Evolutionary conservation across 371 early-diverging fungal genomes (phyloP), one percentile per base, ranked within the genome.

Genomic region (Mortierella polycephala): DNA sequence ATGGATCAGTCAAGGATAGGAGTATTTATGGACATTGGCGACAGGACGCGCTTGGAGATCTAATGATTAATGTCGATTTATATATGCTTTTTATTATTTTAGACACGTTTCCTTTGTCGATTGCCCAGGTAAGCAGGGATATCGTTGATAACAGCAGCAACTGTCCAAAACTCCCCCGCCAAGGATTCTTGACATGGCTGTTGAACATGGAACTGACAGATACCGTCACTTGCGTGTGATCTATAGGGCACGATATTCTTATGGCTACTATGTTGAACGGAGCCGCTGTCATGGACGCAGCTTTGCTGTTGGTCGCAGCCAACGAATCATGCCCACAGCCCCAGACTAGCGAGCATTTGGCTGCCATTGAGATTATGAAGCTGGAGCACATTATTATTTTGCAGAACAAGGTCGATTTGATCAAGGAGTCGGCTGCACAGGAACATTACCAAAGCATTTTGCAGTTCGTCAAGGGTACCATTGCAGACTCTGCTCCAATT

Each of bases 221-320:
- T 10, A 51, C 51, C 8, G 10, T 0, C 20, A 10, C 16, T 14
- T n/a, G 11, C n/a, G 20, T 51, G 14, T 51, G 13, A 21, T 18
- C 20, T 10, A 64, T 67, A 79, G 80, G 80, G 73, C 99, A 99
- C 98, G 99, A 99, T 89, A 96, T 99, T 92, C 94, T 99, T 75
- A 99, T 99, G 99, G 98, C 99, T 41, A 99, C 99, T 64, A 99
- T 99, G 99, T 89, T 99, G 80, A 99, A 97, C 89, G 99, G 99
- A 77, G 99, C 99, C 62, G 99, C 99, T 57, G 98, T 99, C 80
- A 99, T 99, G 99, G 99, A 99, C 87, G 99, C 99, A 59, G 99
- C 99, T 7, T 83, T 99, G 67, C 92, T 99, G 56, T 88, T 99
- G 73, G 95, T 99, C 84, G 99, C 99, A 21, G 99, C 98, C 71